Evolutionary conservation across 257 asterid species (phyloP), one percentile per base, ranked within the genome.

Genomic region (Primulina huaijiensis): DNA sequence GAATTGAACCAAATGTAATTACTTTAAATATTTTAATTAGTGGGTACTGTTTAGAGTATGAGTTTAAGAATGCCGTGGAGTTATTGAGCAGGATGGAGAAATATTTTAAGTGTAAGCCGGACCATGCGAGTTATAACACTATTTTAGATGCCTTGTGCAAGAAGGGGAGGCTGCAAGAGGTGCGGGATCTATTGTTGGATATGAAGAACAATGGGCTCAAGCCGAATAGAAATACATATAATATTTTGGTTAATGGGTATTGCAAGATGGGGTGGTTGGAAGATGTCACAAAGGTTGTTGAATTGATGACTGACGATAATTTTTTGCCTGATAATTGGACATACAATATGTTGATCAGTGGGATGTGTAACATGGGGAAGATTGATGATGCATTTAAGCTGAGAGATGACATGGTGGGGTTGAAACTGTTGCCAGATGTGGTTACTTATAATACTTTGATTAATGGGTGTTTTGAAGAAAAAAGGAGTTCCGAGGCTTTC

Each of bases 361-460:
- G 96, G 53, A 57, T 85, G n/a, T 89, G 96, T 64, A 80, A 34
- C 1, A 72, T 67, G 33, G 89, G 89, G 34, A 89, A 68, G 79
- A 77, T 89, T 25, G 95, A 85, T 4, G 96, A 89, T 67, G 98
- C 96, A 0, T 75, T 88, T 75, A 88, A 71, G 89, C 73, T 77
- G 57, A 81, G 82, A 74, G 84, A 77, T 38, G 87, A 88, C 72
- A 92, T 88, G 95, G 87, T 69, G 71, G 82, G 77, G 14, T 75
- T 89, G 77, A 88, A 79, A 77, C 68, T 92, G 81, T 73, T 74
- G 78, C 97, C 98, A 0, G 90, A 89, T 74, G 93, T 82, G 75
- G 84, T 86, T 57, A 89, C 97, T 30, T 89, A 88, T 55, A 88
- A 92, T 82, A 92, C 97, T 19, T 71, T 92, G 86, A 78, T 89